Evolutionary conservation across 2,329 filamentous ascomycete genomes (phyloP), one percentile per base, ranked within the genome.

Genomic region (Penicillium oxalicum): DNA sequence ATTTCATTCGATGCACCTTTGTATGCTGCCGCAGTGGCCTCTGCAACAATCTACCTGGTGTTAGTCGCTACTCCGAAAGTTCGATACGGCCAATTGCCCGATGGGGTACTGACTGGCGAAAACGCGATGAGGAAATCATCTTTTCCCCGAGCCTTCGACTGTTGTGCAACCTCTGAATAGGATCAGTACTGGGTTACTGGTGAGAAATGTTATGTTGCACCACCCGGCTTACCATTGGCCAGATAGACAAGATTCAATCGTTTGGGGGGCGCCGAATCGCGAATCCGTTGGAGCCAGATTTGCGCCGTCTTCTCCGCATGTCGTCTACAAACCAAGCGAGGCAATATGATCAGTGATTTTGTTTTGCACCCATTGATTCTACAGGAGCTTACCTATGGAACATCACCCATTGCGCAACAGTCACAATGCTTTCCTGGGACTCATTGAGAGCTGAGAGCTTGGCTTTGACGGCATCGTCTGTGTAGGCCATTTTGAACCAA

Each of bases 361-460:
- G 32, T 33, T 32, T 39, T 39, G 43, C 56, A 68, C 54, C 45
- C 6, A 12, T 18, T 32, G 48, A 35, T 33, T 37, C 27, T 34
- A 41, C 39, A 46, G 48, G 40, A 37, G 49, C 57, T 58, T 83
- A 95, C 90, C 90, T 86, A 73, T 98, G 91, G 69, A 98, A 98
- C 86, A 98, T 94, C 53, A 98, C 93, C 94, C 94, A 98, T 83
- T 97, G 91, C 49, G 93, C 90, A 54, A 95, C 91, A 33, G 88
- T 91, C 52, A 95, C 83, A 64, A 98, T 97, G 72, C 90, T 94
- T 68, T 98, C 93, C 69, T 98, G 91, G 9, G 90, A 95, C 73
- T 98, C 94, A 71, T 95, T 96, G 54, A 98, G 81, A 37, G 90
- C 88, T 29, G 91, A 94, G 46, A 98, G 84, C 75, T 96, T 96